Percentiles rank a stretch among this genome's conserved stretches.
phyloP scores from a whole-genome alignment of 352 stramenopile species.

The Vaucheria bursata region DNA sequence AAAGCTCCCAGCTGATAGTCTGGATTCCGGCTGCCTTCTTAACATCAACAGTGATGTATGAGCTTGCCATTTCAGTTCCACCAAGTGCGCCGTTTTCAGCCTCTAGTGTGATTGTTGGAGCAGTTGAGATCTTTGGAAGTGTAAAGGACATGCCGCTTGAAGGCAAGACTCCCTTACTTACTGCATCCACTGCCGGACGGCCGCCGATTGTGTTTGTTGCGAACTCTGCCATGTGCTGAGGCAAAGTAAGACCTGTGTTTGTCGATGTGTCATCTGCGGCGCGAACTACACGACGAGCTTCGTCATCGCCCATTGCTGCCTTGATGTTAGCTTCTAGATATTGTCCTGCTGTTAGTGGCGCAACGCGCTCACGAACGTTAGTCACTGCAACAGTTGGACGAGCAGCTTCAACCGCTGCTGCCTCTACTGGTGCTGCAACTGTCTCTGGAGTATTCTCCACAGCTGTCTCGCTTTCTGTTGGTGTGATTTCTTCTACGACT shows the following conservation, averaged over 20 bases:
- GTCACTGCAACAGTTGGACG: slow-evolving; percentile 4
- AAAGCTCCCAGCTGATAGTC: slow-evolving; percentile 5
- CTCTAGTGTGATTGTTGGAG: slow-evolving; percentile 6
- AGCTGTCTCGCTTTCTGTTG: slow-evolving; percentile 5
- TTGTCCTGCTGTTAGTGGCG: slow-evolving; percentile 4
- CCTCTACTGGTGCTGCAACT: slow-evolving; percentile 4
- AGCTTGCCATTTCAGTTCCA: slow-evolving; percentile 6
- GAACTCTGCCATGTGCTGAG: slow-evolving; percentile 4
- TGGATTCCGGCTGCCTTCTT: slow-evolving; percentile 4
- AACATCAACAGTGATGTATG: slow-evolving; percentile 8
- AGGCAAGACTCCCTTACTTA: slow-evolving; percentile 6
- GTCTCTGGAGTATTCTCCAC: slow-evolving; percentile 5
- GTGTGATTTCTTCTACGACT: slow-evolving; percentile 7
- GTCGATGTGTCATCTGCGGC: slow-evolving; percentile 4
- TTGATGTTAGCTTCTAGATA: slow-evolving; percentile 8
- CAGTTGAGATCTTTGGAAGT: slow-evolving; percentile 7
- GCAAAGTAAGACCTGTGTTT: slow-evolving; percentile 7
- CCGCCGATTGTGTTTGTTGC: slow-evolving; percentile 4
- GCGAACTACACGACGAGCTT: slow-evolving; percentile 4
- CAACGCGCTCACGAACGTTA: slow-evolving; percentile 4
- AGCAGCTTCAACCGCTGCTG: slow-evolving; percentile 4
- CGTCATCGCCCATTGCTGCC: slow-evolving; percentile 3
- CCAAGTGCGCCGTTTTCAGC: slow-evolving; percentile 4
- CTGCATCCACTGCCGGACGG: slow-evolving; percentile 2
- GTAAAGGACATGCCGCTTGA: slow-evolving; percentile 5